These are phyloP conservation scores for Xylariaceae sp. DNA, from an alignment of 2,329 filamentous ascomycete genomes.

Conservation along the genomic window DNA sequence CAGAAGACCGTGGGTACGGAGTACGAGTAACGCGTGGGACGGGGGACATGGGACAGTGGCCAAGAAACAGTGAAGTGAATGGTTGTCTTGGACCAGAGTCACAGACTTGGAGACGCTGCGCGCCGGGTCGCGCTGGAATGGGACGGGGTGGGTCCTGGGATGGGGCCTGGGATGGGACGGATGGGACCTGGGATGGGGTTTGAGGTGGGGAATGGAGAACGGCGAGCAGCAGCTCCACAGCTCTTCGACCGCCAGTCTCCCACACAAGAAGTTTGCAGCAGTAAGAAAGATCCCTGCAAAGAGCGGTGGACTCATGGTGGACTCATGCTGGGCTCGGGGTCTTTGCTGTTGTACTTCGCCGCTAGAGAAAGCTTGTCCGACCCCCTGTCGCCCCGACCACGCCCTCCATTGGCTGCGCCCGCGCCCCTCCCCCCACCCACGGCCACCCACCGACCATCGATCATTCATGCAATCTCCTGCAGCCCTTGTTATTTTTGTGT, in stretches of 20 bases:
- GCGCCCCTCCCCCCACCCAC: neutral
- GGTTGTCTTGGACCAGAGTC: neutral
- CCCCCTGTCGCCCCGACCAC: neutral
- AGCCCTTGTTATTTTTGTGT: slow-evolving; percentile 11
- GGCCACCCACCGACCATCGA: neutral
- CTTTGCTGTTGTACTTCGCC: slow-evolving; percentile 15
- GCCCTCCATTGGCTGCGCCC: slow-evolving; percentile 5
- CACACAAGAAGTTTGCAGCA: slow-evolving; percentile 27
- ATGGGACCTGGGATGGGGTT: neutral
- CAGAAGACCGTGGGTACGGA: no score
- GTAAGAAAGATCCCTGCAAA: slow-evolving; percentile 30
- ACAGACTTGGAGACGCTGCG: no score
- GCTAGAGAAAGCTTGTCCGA: slow-evolving; percentile 21
- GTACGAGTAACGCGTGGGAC: no score
- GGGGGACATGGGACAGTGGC: neutral
- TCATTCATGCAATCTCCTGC: slow-evolving; percentile 16
- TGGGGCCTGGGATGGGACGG: neutral
- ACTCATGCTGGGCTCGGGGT: slow-evolving; percentile 17
- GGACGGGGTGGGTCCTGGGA: neutral
- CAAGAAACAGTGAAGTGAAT: neutral
- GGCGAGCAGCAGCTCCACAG: slow-evolving; percentile 13
- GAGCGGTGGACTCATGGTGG: slow-evolving; percentile 27
- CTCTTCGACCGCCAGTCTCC: slow-evolving; percentile 31
- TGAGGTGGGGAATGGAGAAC: slow-evolving; percentile 15
- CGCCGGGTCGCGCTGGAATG: no score